phyloP scores from a whole-genome alignment of 306 rosid genomes.

The Inga laurina region DNA sequence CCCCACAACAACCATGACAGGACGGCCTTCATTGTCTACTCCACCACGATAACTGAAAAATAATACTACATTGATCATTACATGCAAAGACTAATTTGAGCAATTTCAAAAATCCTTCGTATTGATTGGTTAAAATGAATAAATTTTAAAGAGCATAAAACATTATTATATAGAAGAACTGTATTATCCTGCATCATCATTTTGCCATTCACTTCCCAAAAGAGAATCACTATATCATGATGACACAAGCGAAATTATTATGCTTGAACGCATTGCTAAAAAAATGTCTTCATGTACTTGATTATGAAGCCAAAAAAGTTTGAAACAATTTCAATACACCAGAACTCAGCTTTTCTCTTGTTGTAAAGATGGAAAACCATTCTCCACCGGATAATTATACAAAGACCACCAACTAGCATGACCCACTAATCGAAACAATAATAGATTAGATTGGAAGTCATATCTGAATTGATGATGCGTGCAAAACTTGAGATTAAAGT shows the following conservation, averaged over 20 bases:
- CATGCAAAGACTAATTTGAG: slow-evolving; percentile 25
- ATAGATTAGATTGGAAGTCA: background rate
- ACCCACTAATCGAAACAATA: slow-evolving; percentile 20
- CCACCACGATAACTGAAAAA: slow-evolving; percentile 93
- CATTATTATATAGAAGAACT: slow-evolving; percentile 5
- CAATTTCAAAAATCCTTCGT: slow-evolving; percentile 10
- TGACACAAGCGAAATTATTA: background rate
- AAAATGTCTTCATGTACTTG: slow-evolving; percentile 7
- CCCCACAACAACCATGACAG: slow-evolving; percentile 96
- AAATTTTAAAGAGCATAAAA: slow-evolving; percentile 18
- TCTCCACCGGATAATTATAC: slow-evolving; percentile 9
- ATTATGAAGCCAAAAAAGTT: slow-evolving; percentile 9
- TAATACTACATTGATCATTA: slow-evolving; percentile 18
- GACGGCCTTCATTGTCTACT: slow-evolving; percentile 93
- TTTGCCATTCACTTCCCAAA: slow-evolving; percentile 19
- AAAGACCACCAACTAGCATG: slow-evolving; percentile 19
- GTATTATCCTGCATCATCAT: background rate
- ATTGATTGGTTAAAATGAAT: background rate
- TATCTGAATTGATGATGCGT: slow-evolving; percentile 7
- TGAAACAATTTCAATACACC: slow-evolving; percentile 20
- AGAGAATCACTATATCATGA: slow-evolving; percentile 4
- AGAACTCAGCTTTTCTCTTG: slow-evolving; percentile 12
- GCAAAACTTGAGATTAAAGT: slow-evolving; percentile 22
- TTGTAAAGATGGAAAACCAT: slow-evolving; percentile 25
- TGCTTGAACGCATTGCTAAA: background rate